These are phyloP conservation scores for Fusarium duplospermum DNA, from an alignment of 2,329 filamentous ascomycete species.

Conservation along the genomic window DNA sequence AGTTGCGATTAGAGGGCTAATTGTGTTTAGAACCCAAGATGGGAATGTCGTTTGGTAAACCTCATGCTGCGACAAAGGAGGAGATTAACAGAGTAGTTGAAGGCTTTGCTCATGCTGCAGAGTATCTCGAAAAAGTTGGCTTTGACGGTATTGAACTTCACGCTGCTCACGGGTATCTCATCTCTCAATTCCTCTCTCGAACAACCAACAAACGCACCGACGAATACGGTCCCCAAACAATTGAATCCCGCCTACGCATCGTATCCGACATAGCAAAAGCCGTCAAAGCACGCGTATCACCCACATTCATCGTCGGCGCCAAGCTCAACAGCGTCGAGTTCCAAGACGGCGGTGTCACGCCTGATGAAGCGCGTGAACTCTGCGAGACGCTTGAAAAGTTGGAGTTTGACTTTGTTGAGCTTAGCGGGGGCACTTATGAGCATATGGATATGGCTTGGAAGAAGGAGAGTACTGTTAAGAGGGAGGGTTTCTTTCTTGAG, in stretches of 20 bases:
- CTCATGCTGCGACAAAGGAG: constrained; percentile 62
- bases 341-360: constrained; percentile 62
- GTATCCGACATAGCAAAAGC: constrained; percentile 55
- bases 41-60: constrained; percentile 57
- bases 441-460: constrained; percentile 60
- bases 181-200: constrained; percentile 63
- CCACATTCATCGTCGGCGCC: constrained; percentile 59
- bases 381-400: constrained; percentile 59
- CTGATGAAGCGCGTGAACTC: constrained; percentile 62
- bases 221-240: constrained; percentile 57
- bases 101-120: constrained; percentile 71
- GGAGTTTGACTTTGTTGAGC: constrained; percentile 68
- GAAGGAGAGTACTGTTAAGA: constrained; percentile 64
- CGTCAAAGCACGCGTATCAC: constrained; percentile 46
- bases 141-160: constrained; percentile 66
- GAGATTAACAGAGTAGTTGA: constrained; percentile 70
- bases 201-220: constrained; percentile 64
- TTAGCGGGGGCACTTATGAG: constrained; percentile 71
- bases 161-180: constrained; percentile 65
- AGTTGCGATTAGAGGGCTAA: neutral
- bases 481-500: constrained; percentile 70
- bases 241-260: constrained; percentile 58
- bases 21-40: constrained; percentile 29
- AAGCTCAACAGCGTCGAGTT: constrained; percentile 70
- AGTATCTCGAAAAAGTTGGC: constrained; percentile 71